These are phyloP conservation scores for Globisporangium emineosum DNA, from an alignment of 352 stramenopile genomes.

Conservation along the genomic window DNA sequence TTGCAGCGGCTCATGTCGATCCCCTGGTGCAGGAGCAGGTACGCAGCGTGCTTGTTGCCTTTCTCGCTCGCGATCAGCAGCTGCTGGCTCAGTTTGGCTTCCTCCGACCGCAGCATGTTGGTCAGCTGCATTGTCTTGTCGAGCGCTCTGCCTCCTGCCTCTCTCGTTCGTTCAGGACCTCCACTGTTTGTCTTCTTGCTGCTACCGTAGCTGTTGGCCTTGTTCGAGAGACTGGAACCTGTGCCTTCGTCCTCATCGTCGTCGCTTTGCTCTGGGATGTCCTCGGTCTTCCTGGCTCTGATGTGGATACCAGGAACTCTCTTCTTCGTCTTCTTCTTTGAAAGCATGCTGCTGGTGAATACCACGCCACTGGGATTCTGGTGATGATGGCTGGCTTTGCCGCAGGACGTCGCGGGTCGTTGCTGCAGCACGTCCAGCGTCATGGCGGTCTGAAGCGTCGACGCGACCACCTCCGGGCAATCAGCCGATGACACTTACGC, in stretches of 20 bases:
- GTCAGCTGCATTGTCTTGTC: slow-evolving; percentile 30
- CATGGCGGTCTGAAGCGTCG: slow-evolving; percentile 20
- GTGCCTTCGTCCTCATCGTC: neutral
- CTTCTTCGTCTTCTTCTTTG: slow-evolving; percentile 7
- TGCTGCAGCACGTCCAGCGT: slow-evolving; percentile 29
- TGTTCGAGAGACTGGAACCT: neutral
- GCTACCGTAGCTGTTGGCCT: too few relatives aligned
- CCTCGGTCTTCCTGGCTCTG: neutral
- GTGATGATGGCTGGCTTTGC: neutral
- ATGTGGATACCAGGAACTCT: neutral
- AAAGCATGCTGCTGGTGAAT: neutral
- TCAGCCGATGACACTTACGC: neutral
- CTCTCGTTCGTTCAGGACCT: neutral
- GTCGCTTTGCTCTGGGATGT: slow-evolving; percentile 13
- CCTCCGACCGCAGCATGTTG: slow-evolving; percentile 33
- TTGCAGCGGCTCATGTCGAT: slow-evolving; percentile 53
- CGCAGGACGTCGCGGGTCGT: slow-evolving; percentile 14
- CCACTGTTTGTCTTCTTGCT: neutral
- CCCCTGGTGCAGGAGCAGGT: slow-evolving; percentile 66
- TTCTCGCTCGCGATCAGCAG: slow-evolving; percentile 71
- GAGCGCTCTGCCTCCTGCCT: slow-evolving; percentile 9
- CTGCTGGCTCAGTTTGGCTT: slow-evolving; percentile 50
- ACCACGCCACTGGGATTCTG: neutral
- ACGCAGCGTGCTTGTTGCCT: slow-evolving; percentile 58
- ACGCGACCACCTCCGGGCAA: too few relatives aligned